Evolutionary conservation across 1,284 basidiomycete species (phyloP).

Genomic region (Austropuccinia psidii): DNA sequence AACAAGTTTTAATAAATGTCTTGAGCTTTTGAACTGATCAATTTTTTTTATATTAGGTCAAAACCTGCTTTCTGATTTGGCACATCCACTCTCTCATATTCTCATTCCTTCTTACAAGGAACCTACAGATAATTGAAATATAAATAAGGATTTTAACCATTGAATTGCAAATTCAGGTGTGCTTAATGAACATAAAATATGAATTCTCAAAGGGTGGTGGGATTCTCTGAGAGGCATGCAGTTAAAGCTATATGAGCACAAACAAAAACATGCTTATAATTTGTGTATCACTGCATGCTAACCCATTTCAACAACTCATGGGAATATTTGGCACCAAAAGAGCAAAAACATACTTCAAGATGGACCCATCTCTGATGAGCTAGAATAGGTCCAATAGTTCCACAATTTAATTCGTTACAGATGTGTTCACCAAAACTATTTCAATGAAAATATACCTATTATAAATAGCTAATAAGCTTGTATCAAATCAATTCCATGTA

Average conservation of each 20-base stretch:
- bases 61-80: not conserved
- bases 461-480: too few relatives aligned
- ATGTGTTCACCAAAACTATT: not conserved
- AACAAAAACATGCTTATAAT: not conserved
- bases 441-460: not conserved
- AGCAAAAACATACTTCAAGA: too few relatives aligned
- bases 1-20: too few relatives aligned
- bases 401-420: not conserved
- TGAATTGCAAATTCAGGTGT: slow-evolving; percentile 10
- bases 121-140: not conserved
- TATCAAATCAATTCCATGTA: too few relatives aligned
- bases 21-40: too few relatives aligned
- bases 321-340: too few relatives aligned
- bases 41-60: not conserved
- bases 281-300: not conserved
- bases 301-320: not conserved
- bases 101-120: not conserved
- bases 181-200: not conserved
- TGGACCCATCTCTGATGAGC: too few relatives aligned
- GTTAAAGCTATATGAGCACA: not conserved
- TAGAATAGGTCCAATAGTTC: too few relatives aligned
- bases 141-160: slow-evolving; percentile 3
- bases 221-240: not conserved
- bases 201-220: not conserved
- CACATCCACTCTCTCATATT: not conserved